Percentiles rank a stretch among this genome's conserved stretches.
Evolutionary conservation across 1,284 basidiomycete species (phyloP).

Genomic region (Tilletia caries): DNA sequence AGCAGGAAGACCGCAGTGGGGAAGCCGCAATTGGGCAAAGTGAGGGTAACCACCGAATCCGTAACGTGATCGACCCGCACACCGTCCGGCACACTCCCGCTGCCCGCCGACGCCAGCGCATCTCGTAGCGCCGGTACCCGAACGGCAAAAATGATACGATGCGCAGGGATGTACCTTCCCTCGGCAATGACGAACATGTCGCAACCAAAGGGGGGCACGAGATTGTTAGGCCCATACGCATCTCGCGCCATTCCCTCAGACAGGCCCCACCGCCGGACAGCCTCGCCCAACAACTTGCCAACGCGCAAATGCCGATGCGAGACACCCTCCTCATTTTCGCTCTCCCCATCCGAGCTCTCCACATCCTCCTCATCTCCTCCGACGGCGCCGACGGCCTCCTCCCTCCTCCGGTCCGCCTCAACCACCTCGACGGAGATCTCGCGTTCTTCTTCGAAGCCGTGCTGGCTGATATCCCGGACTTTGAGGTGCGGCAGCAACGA

Average conservation of each 20-base stretch:
- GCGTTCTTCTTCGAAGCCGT: constrained; percentile 25
- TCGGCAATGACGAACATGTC: constrained; percentile 62
- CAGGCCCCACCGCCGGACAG: constrained; percentile 58
- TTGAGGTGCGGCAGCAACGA: constrained; percentile 43
- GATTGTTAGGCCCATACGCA: constrained; percentile 33
- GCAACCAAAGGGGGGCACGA: constrained; percentile 58
- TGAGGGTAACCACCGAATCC: constrained; percentile 24
- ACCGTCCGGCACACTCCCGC: too few species aligned
- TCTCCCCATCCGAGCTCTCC: constrained; percentile 47
- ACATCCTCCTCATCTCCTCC: constrained; percentile 55
- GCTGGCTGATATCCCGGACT: constrained; percentile 24
- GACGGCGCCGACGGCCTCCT: constrained; percentile 30
- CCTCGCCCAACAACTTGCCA: constrained; percentile 54
- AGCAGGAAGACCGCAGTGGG: constrained; percentile 73
- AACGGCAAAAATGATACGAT: constrained; percentile 66
- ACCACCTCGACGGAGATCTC: constrained; percentile 36
- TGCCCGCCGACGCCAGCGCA: constrained; percentile 17
- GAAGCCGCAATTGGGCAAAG: constrained; percentile 59
- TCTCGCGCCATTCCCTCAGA: constrained; percentile 37
- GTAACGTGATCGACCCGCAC: background rate
- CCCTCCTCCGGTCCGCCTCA: constrained; percentile 26
- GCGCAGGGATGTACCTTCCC: constrained; percentile 62
- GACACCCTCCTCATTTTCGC: constrained; percentile 22
- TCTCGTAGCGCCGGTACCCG: constrained; percentile 61
- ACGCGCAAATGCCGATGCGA: constrained; percentile 21